Conservation (phyloP, 2,329 filamentous ascomycete genomes). For the Aureobasidium sp. region DNA sequence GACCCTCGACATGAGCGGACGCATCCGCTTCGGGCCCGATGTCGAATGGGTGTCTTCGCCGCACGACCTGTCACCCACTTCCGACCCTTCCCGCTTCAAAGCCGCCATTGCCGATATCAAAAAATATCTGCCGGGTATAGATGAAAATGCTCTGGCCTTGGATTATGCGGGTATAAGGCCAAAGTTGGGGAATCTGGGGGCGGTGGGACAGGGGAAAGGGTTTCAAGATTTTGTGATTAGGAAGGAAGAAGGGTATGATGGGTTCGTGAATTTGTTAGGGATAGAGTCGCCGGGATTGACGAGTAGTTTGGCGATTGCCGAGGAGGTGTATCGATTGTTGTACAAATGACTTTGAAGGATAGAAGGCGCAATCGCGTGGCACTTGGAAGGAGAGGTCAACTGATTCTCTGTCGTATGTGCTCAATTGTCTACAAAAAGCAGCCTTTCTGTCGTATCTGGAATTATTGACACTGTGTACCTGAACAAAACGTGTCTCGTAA, state of each 20-base stretch:
- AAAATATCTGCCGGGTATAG: conserved; percentile 69
- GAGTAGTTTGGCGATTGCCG: conserved; percentile 75
- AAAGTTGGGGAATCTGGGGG: conserved; percentile 63
- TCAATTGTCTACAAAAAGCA: conserved; percentile 2
- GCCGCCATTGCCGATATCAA: conserved; percentile 68
- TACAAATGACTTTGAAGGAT: conserved; percentile 39
- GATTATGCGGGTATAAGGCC: conserved; percentile 92
- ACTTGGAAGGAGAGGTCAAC: too few relatives aligned
- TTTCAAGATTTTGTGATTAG: conserved; percentile 81
- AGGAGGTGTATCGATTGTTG: conserved; percentile 58
- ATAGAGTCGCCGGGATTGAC: conserved; percentile 94
- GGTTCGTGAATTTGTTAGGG: conserved; percentile 83
- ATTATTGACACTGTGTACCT: conserved; percentile 6
- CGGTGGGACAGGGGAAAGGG: conserved; percentile 52
- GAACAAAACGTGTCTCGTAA: conserved; percentile 5
- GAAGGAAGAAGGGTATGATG: conserved; percentile 67
- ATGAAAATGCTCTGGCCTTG: conserved; percentile 57
- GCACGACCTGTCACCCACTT: conserved; percentile 53
- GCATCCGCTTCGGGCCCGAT: conserved; percentile 87
- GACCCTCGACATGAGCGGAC: conserved; percentile 78
- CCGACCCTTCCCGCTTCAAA: conserved; percentile 55
- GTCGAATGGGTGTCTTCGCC: conserved; percentile 82
- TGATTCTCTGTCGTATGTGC: neutral
- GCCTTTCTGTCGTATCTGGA: conserved; percentile 4
- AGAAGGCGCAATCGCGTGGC: too few relatives aligned